Evolutionary conservation across 192 early-diverging fungal genomes (phyloP).

Genomic region (Dissophora ornata): DNA sequence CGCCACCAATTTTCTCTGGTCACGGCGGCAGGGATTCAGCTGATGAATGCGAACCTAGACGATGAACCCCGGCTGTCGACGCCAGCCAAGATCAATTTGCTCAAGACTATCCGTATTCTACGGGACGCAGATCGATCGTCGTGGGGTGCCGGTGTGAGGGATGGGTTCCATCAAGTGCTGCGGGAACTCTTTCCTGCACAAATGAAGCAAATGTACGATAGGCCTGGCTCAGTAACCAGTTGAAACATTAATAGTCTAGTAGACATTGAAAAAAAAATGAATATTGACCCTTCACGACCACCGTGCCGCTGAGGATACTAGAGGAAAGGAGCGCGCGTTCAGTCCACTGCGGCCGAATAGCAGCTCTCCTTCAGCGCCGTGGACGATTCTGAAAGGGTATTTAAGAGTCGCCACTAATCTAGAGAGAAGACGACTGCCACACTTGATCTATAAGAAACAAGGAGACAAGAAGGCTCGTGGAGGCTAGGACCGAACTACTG

Average conservation of each 20-base stretch:
- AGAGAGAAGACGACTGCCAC: too few relatives aligned
- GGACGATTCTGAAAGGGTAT: too few relatives aligned
- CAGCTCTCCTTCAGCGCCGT: too few relatives aligned
- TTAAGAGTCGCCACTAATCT: too few relatives aligned
- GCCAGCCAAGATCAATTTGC: constrained; percentile 49
- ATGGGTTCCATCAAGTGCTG: constrained; percentile 44
- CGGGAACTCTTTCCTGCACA: constrained; percentile 42
- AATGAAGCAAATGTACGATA: constrained; percentile 39
- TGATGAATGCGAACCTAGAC: constrained; percentile 48
- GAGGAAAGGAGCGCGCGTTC: too few relatives aligned
- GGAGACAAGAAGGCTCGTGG: too few relatives aligned
- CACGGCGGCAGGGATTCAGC: constrained; percentile 46
- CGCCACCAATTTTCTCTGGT: constrained; percentile 48
- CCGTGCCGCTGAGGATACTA: too few relatives aligned
- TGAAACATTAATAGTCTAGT: background rate
- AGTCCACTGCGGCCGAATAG: too few relatives aligned
- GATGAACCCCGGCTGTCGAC: constrained; percentile 50
- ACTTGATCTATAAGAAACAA: too few relatives aligned
- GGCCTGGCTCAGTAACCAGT: background rate
- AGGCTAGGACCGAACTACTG: too few relatives aligned
- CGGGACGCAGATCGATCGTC: constrained; percentile 49
- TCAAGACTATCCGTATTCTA: constrained; percentile 49
- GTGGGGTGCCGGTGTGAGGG: constrained; percentile 25
- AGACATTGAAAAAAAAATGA: too few relatives aligned
- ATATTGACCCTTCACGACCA: too few relatives aligned